phyloP scores from a whole-genome alignment of 495 filamentous ascomycete species.

The Trichoderma erinaceum region DNA sequence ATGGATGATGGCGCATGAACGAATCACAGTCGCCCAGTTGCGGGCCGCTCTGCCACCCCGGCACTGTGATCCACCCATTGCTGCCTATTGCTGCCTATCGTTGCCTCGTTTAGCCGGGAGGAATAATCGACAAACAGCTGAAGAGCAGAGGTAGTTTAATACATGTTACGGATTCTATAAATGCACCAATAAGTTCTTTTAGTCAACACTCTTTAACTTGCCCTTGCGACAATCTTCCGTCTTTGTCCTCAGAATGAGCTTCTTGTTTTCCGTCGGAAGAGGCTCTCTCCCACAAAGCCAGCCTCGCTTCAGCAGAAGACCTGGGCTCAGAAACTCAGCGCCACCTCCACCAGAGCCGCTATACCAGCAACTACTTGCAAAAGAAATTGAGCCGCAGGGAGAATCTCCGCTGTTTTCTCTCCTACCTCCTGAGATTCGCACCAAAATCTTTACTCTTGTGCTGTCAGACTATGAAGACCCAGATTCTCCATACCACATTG shows the following conservation, averaged over 20 bases:
- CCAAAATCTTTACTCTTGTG: constrained; percentile 26
- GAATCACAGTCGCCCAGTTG: neutral
- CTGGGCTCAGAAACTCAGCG: neutral
- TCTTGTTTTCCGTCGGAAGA: too few species aligned
- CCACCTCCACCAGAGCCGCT: neutral
- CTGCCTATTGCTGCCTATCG: neutral
- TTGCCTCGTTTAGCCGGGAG: too few species aligned
- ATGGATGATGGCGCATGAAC: too few species aligned
- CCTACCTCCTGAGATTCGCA: constrained; percentile 28
- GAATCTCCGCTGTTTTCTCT: constrained; percentile 5
- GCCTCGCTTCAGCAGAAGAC: neutral
- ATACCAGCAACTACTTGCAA: neutral
- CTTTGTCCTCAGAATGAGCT: too few species aligned
- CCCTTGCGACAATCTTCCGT: too few species aligned
- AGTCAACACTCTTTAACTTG: too few species aligned
- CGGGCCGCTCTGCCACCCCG: neutral
- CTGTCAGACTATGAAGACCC: constrained; percentile 24
- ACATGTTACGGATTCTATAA: too few species aligned
- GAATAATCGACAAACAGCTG: too few species aligned
- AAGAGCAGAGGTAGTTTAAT: too few species aligned
- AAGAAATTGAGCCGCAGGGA: neutral
- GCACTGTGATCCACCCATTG: neutral
- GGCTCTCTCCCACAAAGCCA: neutral
- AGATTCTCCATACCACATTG: constrained; percentile 5
- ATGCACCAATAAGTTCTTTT: too few species aligned